A percentile compares a stretch with the other conserved stretches of the same genome.
These are phyloP conservation scores for Phytopythium boreale DNA, from an alignment of 352 stramenopile genomes.

Conservation along the genomic window DNA sequence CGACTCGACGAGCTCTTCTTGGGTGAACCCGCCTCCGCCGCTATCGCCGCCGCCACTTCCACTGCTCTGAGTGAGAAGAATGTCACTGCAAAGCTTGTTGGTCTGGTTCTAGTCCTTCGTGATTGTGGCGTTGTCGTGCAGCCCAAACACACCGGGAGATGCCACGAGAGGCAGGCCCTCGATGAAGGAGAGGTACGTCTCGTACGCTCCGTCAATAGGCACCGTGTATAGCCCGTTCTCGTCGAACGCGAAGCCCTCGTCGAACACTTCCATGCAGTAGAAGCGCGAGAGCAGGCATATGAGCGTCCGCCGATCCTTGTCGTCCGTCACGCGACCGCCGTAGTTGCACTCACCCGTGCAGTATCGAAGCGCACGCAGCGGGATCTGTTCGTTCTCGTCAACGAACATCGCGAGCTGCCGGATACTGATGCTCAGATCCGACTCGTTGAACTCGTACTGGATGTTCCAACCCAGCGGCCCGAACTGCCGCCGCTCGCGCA, in stretches of 20 bases:
- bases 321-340: slow-evolving; percentile 80
- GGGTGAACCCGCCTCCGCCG: slow-evolving; percentile 61
- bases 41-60: slow-evolving; percentile 48
- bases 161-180: slow-evolving; percentile 86
- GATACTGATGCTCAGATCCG: slow-evolving; percentile 90
- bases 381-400: slow-evolving; percentile 88
- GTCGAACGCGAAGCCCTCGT: slow-evolving; percentile 63
- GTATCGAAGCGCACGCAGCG: slow-evolving; percentile 71
- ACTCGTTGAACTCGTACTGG: slow-evolving; percentile 96
- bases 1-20: slow-evolving; percentile 87
- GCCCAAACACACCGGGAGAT: slow-evolving; percentile 89
- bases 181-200: slow-evolving; percentile 79
- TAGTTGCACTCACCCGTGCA: slow-evolving; percentile 88
- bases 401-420: slow-evolving; percentile 92
- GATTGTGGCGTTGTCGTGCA: slow-evolving; percentile 94
- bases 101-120: slow-evolving; percentile 95
- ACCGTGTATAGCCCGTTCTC: slow-evolving; percentile 68
- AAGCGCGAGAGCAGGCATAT: slow-evolving; percentile 72
- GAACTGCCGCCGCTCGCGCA: slow-evolving; percentile 92
- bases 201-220: slow-evolving; percentile 69
- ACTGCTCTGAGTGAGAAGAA: slow-evolving; percentile 88
- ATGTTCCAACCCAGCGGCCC: slow-evolving; percentile 95
- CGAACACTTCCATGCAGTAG: slow-evolving; percentile 69
- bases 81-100: slow-evolving; percentile 88
- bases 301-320: slow-evolving; percentile 79